Base-by-base conservation (phyloP, 1,284 basidiomycete species). In the Sanghuangporus weigelae region DNA sequence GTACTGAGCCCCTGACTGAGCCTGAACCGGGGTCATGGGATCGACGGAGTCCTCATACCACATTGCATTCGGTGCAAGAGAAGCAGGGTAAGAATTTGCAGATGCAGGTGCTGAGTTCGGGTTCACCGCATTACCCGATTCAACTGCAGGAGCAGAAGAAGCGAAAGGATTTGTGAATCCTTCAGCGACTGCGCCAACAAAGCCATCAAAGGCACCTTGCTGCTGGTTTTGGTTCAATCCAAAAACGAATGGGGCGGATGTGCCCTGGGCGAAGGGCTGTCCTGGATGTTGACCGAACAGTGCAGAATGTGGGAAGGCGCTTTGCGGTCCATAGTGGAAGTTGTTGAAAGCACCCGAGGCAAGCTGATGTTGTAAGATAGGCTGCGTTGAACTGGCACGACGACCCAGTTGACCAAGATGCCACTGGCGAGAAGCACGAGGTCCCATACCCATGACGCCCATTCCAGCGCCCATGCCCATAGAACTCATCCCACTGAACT, bases 381-480 rank as follows among this genome's bases (percentile, higher is more conserved):
- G 64, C 40, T 66, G 64, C 11, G 64, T 66, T 6, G 61, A 63
- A 50, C 61, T 63, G 16, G 64, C 64, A 36, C 64, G 64, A 19
- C 64, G 60, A 10, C 63, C 63, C n/a, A 65, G 63, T 46, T 65
- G 59, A 23, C 59, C 63, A 38, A 65, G 59, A n/a, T 62, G 60
- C 16, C 49, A 46, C 48, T 61, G 59, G 38, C 57, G 63, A 5
- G 60, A 56, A 7, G 63, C 63, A 35, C 63, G 63, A 2, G 60
- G 48, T 35, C 63, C 59, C 63, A 62, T 65, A 14, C 57, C 57
- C 46, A 59, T 49, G 14, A 23, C 39, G 36, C 40, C 40, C 26
- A 59, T 59, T 19, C 39, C 64, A 21, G 54, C 26, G 21, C 61
- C 44, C 40, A 57, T 55, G 31, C 57, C 42, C 63, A 64, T 63